These are phyloP conservation scores for Mycena chlorophos DNA, from an alignment of 768 basidiomycete species.

Conservation along the genomic window DNA sequence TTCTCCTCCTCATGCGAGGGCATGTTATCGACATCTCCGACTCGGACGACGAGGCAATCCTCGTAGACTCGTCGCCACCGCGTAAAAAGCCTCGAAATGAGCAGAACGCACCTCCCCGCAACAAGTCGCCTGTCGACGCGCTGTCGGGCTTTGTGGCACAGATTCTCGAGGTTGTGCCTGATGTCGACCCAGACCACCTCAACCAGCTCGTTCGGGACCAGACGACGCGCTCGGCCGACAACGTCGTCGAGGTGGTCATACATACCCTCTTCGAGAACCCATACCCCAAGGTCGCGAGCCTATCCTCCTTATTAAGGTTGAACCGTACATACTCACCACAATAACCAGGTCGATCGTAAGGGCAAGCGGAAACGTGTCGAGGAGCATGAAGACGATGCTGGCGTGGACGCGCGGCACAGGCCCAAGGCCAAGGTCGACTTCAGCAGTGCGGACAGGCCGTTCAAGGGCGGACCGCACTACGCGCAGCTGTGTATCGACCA, in stretches of 20 bases:
- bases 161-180: constrained; percentile 51
- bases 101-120: neutral
- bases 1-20: no score
- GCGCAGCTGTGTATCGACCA: constrained; percentile 50
- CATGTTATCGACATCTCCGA: neutral
- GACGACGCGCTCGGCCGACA: constrained; percentile 34
- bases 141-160: neutral
- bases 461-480: constrained; percentile 48
- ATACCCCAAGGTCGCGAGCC: constrained; percentile 66
- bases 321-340: no score
- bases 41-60: no score
- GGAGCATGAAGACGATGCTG: no score
- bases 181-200: constrained; percentile 61
- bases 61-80: no score
- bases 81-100: neutral
- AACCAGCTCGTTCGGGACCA: constrained; percentile 47
- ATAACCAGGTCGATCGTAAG: constrained; percentile 41
- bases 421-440: constrained; percentile 56
- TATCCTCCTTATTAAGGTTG: no score
- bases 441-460: constrained; percentile 44
- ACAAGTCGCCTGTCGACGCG: neutral
- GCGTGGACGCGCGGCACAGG: constrained; percentile 24
- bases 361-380: constrained; percentile 36
- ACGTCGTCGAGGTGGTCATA: constrained; percentile 55
- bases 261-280: constrained; percentile 64